Base-by-base conservation (phyloP, 2,329 filamentous ascomycete genomes). In the Knufia fluminis region DNA sequence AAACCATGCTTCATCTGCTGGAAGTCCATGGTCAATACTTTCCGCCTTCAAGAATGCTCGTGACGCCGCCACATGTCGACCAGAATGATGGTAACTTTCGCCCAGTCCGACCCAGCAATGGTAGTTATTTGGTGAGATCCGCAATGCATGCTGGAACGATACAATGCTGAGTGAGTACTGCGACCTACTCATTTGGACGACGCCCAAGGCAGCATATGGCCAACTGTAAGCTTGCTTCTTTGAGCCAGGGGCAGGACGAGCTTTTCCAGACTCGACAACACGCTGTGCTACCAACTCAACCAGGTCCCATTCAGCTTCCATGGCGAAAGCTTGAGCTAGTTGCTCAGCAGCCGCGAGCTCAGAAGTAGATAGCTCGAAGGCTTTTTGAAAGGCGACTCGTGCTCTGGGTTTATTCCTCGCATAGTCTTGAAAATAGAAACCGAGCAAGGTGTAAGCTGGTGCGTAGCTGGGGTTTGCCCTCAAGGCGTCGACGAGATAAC, bases 31-130 rank as follows among this genome's bases (percentile, higher is more conserved):
- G 54, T 91, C 86, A 3, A 95, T 74, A 48, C 77, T 78, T 62
- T 91, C 83, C 0, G 91, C 92, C 61, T 94, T 85, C 28, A 86
- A 73, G 57, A 97, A 92, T 0, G 92, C 89, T 62, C 92, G 91
- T 2, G 85, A 87, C 0, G 92, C 91, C n/a, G 92, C 91, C 52
- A 96, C 85, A 61, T 94, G 94, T 54, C 91, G 78, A 8, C 92
- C 91, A 14, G 90, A 94, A 58, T 86, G 92, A 63, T 96, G 85
- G 62, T 98, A 98, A 62, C 89, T 94, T 68, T 98, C 92, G n/a
- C 91, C 92, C 1, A 98, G 75, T 1, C 92, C 92, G 20, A 98
- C 86, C 80, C 91, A 98, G 0, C 87, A 94, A 67, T 98, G 85
- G 61, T 97, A 97, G 65, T 97, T 88, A 36, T 83, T 73, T 0